These are phyloP conservation scores for Verbascum thapsus DNA, from an alignment of 257 asterid species.

Conservation along the genomic window DNA sequence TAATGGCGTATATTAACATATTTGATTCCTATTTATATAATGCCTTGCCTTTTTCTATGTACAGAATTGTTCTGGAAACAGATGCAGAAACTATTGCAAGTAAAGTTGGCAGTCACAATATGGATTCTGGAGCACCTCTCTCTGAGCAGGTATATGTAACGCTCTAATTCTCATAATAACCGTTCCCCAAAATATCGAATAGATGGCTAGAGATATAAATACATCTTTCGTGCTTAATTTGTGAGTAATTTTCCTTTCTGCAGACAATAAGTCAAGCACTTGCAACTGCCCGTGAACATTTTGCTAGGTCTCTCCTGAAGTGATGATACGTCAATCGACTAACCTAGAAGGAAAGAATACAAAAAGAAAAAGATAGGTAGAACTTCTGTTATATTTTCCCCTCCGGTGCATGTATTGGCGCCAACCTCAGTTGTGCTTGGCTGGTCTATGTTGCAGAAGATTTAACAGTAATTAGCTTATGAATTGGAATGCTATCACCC, in stretches of 20 bases:
- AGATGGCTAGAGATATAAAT: not conserved
- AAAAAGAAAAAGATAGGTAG: constrained; percentile 3
- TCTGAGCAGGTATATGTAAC: constrained; percentile 56
- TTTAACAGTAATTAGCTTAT: not conserved
- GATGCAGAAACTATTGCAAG: constrained; percentile 50
- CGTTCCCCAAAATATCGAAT: not conserved
- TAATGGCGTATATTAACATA: no score
- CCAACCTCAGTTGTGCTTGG: not conserved
- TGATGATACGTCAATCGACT: constrained; percentile 27
- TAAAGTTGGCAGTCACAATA: constrained; percentile 47
- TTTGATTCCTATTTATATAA: not conserved
- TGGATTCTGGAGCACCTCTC: constrained; percentile 49
- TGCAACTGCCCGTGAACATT: constrained; percentile 76
- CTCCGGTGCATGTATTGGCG: not conserved
- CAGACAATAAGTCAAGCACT: constrained; percentile 81
- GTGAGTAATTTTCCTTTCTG: constrained; percentile 21
- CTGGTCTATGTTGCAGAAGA: constrained; percentile 14
- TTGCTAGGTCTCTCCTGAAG: constrained; percentile 70
- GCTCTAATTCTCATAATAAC: not conserved
- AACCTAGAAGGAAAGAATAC: constrained; percentile 6
- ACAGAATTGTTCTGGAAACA: constrained; percentile 51
- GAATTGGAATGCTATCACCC: not conserved
- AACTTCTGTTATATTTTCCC: not conserved
- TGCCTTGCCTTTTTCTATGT: not conserved
- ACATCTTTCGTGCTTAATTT: constrained; percentile 14